These are phyloP conservation scores for Fistulinella prunicolor DNA, from an alignment of 768 basidiomycete genomes.

Conservation along the genomic window DNA sequence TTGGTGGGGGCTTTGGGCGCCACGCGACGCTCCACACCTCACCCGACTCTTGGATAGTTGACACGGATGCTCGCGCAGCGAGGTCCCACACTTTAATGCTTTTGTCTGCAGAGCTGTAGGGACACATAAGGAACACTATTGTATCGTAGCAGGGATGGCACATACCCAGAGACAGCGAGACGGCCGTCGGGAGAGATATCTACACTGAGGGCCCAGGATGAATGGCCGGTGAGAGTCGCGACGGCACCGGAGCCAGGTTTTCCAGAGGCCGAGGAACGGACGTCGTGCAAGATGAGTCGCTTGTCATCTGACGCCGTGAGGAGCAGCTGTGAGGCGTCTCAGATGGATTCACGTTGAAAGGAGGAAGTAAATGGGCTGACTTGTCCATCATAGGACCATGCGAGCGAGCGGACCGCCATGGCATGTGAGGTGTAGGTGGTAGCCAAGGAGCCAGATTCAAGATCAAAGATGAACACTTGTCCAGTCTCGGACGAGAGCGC, in stretches of 20 bases:
- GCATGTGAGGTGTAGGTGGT: slow-evolving; percentile 85
- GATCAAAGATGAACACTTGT: slow-evolving; percentile 85
- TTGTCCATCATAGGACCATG: slow-evolving; percentile 88
- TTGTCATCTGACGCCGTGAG: slow-evolving; percentile 93
- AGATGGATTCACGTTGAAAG: not conserved
- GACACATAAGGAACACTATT: not conserved
- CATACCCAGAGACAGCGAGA: slow-evolving; percentile 78
- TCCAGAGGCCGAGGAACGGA: slow-evolving; percentile 61
- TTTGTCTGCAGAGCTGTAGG: slow-evolving; percentile 73
- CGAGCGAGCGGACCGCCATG: slow-evolving; percentile 81
- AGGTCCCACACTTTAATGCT: slow-evolving; percentile 88
- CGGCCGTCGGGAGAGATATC: slow-evolving; percentile 82
- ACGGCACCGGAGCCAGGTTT: slow-evolving; percentile 71
- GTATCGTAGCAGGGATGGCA: slow-evolving; percentile 6
- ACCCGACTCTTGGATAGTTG: slow-evolving; percentile 72
- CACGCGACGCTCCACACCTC: slow-evolving; percentile 86
- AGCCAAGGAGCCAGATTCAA: slow-evolving; percentile 61
- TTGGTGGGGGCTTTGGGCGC: slow-evolving; percentile 59
- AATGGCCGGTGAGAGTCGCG: slow-evolving; percentile 82
- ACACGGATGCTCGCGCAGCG: slow-evolving; percentile 66
- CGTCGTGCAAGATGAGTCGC: slow-evolving; percentile 86
- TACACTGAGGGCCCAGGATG: slow-evolving; percentile 85
- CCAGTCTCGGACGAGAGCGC: slow-evolving; percentile 84
- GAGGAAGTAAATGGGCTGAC: slow-evolving; percentile 42
- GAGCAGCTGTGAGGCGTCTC: slow-evolving; percentile 54